A percentile compares a stretch with the other conserved stretches of the same genome.
Evolutionary conservation across 2,329 filamentous ascomycete species (phyloP).

Genomic region (Botrytis hyacinthi): DNA sequence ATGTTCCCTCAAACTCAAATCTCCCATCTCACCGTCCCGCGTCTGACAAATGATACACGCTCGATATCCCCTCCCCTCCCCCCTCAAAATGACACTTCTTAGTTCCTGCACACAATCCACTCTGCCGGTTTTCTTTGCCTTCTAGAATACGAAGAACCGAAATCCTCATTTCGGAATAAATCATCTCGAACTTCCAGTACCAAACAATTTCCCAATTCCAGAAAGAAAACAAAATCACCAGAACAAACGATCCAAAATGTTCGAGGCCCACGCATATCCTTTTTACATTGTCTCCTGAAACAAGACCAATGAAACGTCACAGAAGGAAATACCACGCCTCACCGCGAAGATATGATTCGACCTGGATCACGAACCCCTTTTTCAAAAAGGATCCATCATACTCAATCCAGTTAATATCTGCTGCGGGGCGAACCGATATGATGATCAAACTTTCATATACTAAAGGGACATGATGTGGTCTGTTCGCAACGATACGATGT

Average conservation of each 20-base stretch:
- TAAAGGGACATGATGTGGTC: conserved; percentile 14
- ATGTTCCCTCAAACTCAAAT: background rate
- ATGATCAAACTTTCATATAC: conserved; percentile 3
- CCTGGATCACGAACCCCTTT: conserved; percentile 9
- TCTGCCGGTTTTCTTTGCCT: conserved; percentile 9
- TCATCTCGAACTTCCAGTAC: background rate
- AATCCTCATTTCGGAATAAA: conserved; percentile 7
- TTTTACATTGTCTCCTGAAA: background rate
- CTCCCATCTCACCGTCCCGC: background rate
- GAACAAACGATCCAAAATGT: background rate
- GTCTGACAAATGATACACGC: conserved; percentile 4
- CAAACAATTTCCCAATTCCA: background rate
- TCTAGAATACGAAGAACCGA: conserved; percentile 17
- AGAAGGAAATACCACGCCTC: background rate
- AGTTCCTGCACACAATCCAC: conserved; percentile 1
- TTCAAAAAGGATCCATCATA: conserved; percentile 7
- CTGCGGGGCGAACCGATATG: conserved; percentile 16
- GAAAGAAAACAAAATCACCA: background rate
- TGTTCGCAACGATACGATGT: conserved; percentile 11
- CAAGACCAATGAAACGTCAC: background rate
- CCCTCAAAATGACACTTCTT: conserved; percentile 2
- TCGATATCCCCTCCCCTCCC: background rate
- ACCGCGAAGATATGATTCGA: conserved; percentile 10
- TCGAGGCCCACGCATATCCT: conserved; percentile 2
- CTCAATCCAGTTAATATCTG: conserved; percentile 11